Conservation (phyloP, 2,329 filamentous ascomycete genomes). For the Leptosphaerulina australis region DNA sequence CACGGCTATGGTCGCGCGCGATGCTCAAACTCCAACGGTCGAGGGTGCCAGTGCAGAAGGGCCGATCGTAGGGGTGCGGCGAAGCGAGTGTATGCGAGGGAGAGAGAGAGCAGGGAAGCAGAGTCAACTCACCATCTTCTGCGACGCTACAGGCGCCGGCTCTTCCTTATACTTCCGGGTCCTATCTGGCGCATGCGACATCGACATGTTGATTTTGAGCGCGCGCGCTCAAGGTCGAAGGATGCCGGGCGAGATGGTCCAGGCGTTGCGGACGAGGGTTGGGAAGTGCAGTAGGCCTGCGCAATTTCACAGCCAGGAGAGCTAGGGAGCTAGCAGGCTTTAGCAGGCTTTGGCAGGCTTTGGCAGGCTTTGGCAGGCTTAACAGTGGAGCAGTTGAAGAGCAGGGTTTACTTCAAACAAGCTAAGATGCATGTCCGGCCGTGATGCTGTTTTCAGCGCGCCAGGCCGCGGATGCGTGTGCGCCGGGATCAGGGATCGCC, state of each 20-base stretch:
- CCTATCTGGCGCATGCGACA: constrained; percentile 50
- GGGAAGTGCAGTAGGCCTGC: constrained; percentile 46
- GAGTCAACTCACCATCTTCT: constrained; percentile 52
- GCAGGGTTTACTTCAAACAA: no score
- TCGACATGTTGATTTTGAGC: constrained; percentile 51
- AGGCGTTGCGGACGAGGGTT: constrained; percentile 40
- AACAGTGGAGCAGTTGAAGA: no score
- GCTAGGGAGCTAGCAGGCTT: constrained; percentile 9
- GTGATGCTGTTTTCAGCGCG: constrained; percentile 35
- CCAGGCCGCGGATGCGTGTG: constrained; percentile 35
- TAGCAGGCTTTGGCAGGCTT: no score
- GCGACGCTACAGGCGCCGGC: constrained; percentile 52
- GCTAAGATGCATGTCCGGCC: constrained; percentile 45
- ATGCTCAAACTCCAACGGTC: constrained; percentile 42
- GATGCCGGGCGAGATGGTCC: constrained; percentile 43
- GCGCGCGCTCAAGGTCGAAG: constrained; percentile 42
- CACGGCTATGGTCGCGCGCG: constrained; percentile 26
- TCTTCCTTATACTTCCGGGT: constrained; percentile 53
- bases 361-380: no score
- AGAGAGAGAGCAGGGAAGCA: constrained; percentile 40
- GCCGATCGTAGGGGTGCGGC: constrained; percentile 24
- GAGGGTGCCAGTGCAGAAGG: constrained; percentile 23
- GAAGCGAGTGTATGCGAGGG: constrained; percentile 32
- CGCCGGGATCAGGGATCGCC: constrained; percentile 39
- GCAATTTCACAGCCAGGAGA: constrained; percentile 43